phyloP scores from a whole-genome alignment of 371 early-diverging fungal species.

The Rhizopus stolonifer region DNA sequence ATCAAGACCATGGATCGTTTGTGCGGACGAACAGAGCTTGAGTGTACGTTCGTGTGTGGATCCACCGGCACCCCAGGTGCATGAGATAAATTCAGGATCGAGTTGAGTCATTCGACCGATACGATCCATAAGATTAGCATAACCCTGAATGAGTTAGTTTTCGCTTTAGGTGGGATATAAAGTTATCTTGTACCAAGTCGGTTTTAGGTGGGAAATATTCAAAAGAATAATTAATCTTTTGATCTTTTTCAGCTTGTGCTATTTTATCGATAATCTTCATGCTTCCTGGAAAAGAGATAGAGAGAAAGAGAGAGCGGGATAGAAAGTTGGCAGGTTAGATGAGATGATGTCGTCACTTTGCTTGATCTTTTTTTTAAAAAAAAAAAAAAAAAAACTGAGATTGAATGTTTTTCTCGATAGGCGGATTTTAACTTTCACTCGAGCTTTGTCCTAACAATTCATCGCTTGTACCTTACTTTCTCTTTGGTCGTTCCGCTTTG shows the following conservation, averaged over 20 bases:
- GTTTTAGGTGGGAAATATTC: conserved; percentile 99
- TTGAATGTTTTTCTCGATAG: too few relatives aligned
- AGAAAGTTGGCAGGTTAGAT: too few relatives aligned
- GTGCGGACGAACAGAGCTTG: conserved; percentile 81
- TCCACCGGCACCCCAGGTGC: conserved; percentile 97
- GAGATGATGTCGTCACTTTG: too few relatives aligned
- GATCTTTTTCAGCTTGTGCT: conserved; percentile 33
- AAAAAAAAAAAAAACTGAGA: too few relatives aligned
- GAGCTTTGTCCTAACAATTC: too few relatives aligned
- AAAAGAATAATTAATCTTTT: conserved; percentile 73
- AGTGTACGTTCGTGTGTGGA: conserved; percentile 84
- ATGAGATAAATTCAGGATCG: conserved; percentile 88
- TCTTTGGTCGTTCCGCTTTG: too few relatives aligned
- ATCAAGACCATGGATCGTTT: conserved; percentile 83
- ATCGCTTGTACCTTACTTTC: too few relatives aligned
- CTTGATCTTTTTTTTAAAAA: too few relatives aligned
- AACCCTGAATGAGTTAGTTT: conserved; percentile 75
- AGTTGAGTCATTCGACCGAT: conserved; percentile 84
- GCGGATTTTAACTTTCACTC: too few relatives aligned
- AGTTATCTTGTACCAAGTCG: conserved; percentile 59
- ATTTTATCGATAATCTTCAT: conserved; percentile 70
- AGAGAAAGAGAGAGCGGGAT: too few relatives aligned
- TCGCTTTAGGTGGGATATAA: not conserved
- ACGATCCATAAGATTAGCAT: conserved; percentile 89
- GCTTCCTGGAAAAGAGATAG: not conserved